These are phyloP conservation scores for Bidens hawaiensis DNA, from an alignment of 140 eudicot genomes.

Conservation along the genomic window DNA sequence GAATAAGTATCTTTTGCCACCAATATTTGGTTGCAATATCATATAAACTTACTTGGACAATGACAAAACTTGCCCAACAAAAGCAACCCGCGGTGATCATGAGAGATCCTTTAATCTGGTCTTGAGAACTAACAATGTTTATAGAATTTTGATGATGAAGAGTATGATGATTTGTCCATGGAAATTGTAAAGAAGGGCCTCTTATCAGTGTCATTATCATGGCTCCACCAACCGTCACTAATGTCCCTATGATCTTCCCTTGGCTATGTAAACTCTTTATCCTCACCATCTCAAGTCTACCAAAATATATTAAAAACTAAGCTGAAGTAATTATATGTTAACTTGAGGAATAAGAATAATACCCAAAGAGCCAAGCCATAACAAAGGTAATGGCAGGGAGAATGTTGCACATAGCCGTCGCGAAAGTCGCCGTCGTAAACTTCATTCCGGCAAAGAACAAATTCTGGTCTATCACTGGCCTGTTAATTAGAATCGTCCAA, in stretches of 20 bases:
- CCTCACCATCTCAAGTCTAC: constrained; percentile 61
- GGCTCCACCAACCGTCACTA: constrained; percentile 63
- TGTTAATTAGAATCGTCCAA: constrained; percentile 10
- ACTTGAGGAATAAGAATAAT: neutral
- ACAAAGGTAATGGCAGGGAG: constrained; percentile 69
- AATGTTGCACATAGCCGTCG: constrained; percentile 61
- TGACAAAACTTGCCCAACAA: too few relatives aligned
- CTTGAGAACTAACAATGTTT: constrained; percentile 8
- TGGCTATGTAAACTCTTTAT: constrained; percentile 37
- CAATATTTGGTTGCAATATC: neutral
- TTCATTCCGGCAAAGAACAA: constrained; percentile 53
- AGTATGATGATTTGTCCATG: constrained; percentile 39
- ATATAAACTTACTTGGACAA: too few relatives aligned
- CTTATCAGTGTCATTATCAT: constrained; percentile 54
- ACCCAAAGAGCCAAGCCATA: constrained; percentile 70
- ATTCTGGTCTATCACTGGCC: constrained; percentile 70
- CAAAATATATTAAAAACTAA: neutral
- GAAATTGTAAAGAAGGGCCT: constrained; percentile 41
- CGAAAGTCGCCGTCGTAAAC: constrained; percentile 59
- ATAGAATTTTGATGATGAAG: constrained; percentile 4
- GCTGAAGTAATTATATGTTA: neutral
- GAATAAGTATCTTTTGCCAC: neutral
- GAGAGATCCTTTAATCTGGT: too few relatives aligned
- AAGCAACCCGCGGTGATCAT: too few relatives aligned
- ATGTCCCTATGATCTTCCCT: constrained; percentile 54